Conservation (phyloP, 192 early-diverging fungal species). For the Dissophora ornata region DNA sequence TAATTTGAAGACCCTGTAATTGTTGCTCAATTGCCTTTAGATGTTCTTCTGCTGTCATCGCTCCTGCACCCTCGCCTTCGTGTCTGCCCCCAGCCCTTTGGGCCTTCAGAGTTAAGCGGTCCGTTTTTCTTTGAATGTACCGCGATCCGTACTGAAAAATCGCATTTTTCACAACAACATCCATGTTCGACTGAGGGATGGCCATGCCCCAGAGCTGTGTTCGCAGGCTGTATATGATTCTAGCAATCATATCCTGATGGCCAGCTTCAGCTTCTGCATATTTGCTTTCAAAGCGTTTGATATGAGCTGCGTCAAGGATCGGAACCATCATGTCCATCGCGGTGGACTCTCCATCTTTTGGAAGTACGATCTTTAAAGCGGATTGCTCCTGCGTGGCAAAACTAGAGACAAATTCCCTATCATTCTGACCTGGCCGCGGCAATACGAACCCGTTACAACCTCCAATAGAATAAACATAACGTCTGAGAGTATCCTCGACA, state of each 20-base stretch:
- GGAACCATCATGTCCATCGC: background rate
- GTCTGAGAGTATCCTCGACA: background rate
- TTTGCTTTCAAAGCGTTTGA: background rate
- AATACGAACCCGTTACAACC: background rate
- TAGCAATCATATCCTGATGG: slow-evolving; percentile 24
- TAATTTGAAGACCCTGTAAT: slow-evolving; percentile 14
- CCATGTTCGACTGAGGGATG: background rate
- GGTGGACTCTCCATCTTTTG: background rate
- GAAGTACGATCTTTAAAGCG: background rate
- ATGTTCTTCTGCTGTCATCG: background rate
- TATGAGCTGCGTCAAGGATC: background rate
- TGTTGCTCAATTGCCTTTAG: background rate
- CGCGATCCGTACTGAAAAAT: slow-evolving; percentile 10
- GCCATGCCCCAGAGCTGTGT: slow-evolving; percentile 8
- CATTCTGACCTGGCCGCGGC: too few relatives aligned
- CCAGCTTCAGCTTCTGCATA: background rate
- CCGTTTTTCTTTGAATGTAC: background rate
- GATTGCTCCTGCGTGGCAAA: too few relatives aligned
- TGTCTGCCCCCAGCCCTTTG: background rate
- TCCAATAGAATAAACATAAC: background rate
- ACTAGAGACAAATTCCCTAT: too few relatives aligned
- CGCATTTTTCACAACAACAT: background rate
- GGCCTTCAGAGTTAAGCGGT: background rate
- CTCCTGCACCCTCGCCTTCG: background rate
- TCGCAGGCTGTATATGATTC: slow-evolving; percentile 12